phyloP scores from a whole-genome alignment of 495 filamentous ascomycete species.

The Penicillium taxi region DNA sequence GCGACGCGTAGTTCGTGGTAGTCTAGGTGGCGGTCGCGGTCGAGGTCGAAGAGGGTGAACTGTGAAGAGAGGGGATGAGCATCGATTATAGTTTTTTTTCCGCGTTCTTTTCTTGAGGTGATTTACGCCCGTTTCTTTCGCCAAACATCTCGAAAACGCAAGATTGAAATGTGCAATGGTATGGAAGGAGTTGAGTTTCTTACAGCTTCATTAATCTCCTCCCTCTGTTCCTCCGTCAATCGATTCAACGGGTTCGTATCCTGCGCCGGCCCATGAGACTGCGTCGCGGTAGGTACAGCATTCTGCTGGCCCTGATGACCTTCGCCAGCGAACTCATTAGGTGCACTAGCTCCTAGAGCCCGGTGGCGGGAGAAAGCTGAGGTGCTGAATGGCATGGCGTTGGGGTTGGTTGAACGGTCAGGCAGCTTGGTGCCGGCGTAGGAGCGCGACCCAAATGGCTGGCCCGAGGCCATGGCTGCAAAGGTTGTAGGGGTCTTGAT shows the following conservation, averaged over 20 bases:
- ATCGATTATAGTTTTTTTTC: constrained; percentile 1
- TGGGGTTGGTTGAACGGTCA: constrained; percentile 38
- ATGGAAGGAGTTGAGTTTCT: constrained; percentile 20
- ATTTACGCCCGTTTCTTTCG: no score
- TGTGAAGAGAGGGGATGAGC: constrained; percentile 27
- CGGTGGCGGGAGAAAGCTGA: constrained; percentile 39
- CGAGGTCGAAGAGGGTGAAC: constrained; percentile 96
- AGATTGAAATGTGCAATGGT: background rate
- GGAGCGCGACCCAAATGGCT: constrained; percentile 44
- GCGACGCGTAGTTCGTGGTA: constrained; percentile 98
- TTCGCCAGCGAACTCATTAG: constrained; percentile 25
- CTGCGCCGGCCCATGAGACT: constrained; percentile 32
- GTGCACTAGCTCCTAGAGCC: constrained; percentile 21
- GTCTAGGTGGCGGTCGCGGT: constrained; percentile 88
- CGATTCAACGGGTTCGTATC: constrained; percentile 42
- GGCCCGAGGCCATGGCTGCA: constrained; percentile 25
- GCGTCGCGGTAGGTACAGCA: constrained; percentile 21
- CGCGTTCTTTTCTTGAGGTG: constrained; percentile 1
- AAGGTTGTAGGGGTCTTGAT: no score
- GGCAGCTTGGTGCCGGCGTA: constrained; percentile 42
- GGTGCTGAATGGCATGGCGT: constrained; percentile 41
- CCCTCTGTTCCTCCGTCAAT: constrained; percentile 76
- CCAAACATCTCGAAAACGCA: no score
- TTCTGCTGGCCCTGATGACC: constrained; percentile 26
- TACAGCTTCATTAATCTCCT: constrained; percentile 87